A percentile compares a stretch with the other conserved stretches of the same genome.
phyloP scores from a whole-genome alignment of 2,329 filamentous ascomycete species.

The Beauveria pseudobassiana region DNA sequence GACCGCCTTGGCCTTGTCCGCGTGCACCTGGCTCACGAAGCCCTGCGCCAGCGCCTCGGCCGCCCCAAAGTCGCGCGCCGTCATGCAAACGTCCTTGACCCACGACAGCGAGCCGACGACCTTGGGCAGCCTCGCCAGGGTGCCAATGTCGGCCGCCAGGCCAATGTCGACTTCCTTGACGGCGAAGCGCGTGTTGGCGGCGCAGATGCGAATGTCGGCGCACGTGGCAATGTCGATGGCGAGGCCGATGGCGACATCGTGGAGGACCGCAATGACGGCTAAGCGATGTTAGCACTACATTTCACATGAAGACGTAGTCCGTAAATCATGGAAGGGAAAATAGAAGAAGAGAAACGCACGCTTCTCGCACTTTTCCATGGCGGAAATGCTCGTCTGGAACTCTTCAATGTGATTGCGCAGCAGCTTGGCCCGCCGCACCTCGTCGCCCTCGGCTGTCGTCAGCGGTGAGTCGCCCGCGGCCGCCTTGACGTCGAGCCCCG shows the following conservation, averaged over 20 bases:
- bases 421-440: constrained; percentile 53
- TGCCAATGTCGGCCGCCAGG: constrained; percentile 72
- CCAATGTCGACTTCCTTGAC: constrained; percentile 83
- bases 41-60: constrained; percentile 64
- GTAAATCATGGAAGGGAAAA: not conserved
- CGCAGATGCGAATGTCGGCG: constrained; percentile 62
- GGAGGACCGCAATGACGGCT: constrained; percentile 76
- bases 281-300: not conserved
- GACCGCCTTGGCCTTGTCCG: constrained; percentile 56
- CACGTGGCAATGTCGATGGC: constrained; percentile 67
- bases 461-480: constrained; percentile 48
- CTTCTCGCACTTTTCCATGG: constrained; percentile 83
- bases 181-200: constrained; percentile 52
- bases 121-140: constrained; percentile 65
- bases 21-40: constrained; percentile 59
- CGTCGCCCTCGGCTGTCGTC: constrained; percentile 37
- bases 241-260: constrained; percentile 71
- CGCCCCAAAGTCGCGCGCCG: constrained; percentile 61
- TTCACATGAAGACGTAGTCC: not conserved
- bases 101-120: constrained; percentile 63
- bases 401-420: constrained; percentile 64
- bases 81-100: constrained; percentile 72
- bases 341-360: constrained; percentile 40
- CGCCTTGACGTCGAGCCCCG: constrained; percentile 75
- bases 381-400: constrained; percentile 72